Evolutionary conservation across 768 basidiomycete genomes (phyloP), one percentile per base, ranked within the genome.

Genomic region (Lactarius akahatsu): DNA sequence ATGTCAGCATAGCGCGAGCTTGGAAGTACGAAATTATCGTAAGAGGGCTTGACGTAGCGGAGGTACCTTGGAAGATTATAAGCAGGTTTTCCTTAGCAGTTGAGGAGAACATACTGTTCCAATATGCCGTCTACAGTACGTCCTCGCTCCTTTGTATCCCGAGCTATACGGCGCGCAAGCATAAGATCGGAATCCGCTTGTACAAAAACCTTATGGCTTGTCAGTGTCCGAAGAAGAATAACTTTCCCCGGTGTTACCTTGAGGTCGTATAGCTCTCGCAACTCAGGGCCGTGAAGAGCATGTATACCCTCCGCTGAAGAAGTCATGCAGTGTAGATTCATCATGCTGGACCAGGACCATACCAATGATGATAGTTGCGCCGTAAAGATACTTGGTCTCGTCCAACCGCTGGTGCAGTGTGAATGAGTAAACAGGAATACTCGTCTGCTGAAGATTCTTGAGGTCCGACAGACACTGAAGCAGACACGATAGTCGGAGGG

Each of bases 381-480:
- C 95, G 74, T 98, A 98, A 2, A 96, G 79, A 77, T 97, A 96
- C 74, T 94, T 91, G 34, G 83, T 88, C 71, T 93, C 89, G 16
- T 83, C 77, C 32, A 89, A 74, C 65, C 93, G 81, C 74, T 97
- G 94, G 77, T 99, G 97, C 69, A 91, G 82, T 30, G 85, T 81
- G 77, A 99, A 99, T 0, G 94, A 96, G 76, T 99, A 99, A 8
- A 96, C 85, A 0, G 97, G 96, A 66, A 98, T 93, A 77, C 96
- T 91, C 0, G 88, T 85, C 73, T 86, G 94, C 75, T 79, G 86
- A 74, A 93, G 92, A 6, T 85, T 80, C 75, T 95, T 97, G 67
- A 99, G 78, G 71, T 97, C 94, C 32, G 83, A 77, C 57, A 98
- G 76, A 74, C 96, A 97, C 91, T 97, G 61, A 0, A 57, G 23